A percentile compares a stretch with the other conserved stretches of the same genome.
These are phyloP conservation scores for Triticum timopheevii DNA, from an alignment of 176 grass and related monocot species.

Conservation along the genomic window DNA sequence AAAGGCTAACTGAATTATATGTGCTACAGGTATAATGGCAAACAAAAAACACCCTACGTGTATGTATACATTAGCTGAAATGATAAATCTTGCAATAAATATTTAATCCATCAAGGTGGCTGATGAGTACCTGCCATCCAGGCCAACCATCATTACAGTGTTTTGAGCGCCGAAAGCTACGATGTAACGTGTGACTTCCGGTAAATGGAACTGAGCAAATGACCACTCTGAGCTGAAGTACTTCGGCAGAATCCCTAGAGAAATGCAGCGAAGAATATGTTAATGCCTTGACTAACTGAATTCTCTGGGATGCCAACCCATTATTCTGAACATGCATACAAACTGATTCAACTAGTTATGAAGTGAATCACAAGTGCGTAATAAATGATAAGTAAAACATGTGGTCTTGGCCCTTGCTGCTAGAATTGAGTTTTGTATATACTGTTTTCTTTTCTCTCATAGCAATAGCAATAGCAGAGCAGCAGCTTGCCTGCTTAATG, in stretches of 20 bases:
- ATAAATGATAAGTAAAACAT: neutral
- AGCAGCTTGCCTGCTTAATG: neutral
- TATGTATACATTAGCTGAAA: neutral
- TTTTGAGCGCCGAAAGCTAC: constrained; percentile 87
- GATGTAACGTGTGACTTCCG: constrained; percentile 84
- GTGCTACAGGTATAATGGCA: neutral
- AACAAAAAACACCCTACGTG: neutral
- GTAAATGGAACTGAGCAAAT: constrained; percentile 93
- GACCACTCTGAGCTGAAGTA: constrained; percentile 99
- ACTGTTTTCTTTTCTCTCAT: neutral
- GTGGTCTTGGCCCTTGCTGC: neutral
- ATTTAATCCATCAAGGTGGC: neutral
- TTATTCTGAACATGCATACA: neutral
- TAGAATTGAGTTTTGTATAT: neutral
- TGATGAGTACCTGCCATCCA: constrained; percentile 84
- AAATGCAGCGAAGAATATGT: constrained; percentile 27
- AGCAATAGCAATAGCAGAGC: neutral
- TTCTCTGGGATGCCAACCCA: neutral
- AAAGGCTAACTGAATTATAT: constrained; percentile 7
- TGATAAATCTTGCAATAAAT: neutral
- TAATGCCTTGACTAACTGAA: neutral
- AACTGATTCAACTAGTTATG: neutral
- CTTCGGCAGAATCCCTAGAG: constrained; percentile 74
- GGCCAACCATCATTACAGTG: constrained; percentile 84
- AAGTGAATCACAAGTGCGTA: neutral